Evolutionary conservation across 352 stramenopile genomes (phyloP), one percentile per base, ranked within the genome.

Genomic region (Phytophthora crassamura): DNA sequence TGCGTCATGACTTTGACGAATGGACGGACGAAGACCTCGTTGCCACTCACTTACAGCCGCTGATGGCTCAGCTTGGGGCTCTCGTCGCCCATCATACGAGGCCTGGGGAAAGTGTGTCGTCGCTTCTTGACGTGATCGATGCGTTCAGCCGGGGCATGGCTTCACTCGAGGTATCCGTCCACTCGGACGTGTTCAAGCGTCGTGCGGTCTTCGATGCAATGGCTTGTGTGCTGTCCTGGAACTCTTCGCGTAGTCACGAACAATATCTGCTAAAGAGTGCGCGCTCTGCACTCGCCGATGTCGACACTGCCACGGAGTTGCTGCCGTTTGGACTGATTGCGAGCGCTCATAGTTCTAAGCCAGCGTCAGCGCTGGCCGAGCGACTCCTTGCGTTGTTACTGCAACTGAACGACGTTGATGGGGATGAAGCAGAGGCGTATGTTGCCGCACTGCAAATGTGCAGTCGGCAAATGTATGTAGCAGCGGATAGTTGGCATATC

Each of bases 1-100:
- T 76, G 18, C 65, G 61, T 45, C 73, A 81, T 40, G 53, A 70
- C 7, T 81, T 76, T 32, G 20, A 69, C 7, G 69, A 81, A 55
- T 77, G 72, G 58, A 72, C 49, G 7, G 53, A 64, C 32, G 14
- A 30, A 16, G 61, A 48, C 1, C 22, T 61, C 12, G 58, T 74
- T 1, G 15, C 33, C 18, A 45, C 14, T 1, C 58, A 60, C 18
- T 69, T 79, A 36, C n/a, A 51, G 7, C 63, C 67, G 5, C 50
- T 76, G 35, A 48, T 70, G 18, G 54, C 71, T 40, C 42, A 40
- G 25, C 49, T 75, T 12, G 62, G 61, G 5, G 66, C 47, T 12
- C 43, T 75, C 7, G 35, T 78, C 53, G 61, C 70, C 1, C 47
- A 61, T 11, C 33, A 67, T 47, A 69, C 47, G 3, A 59, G 16